Evolutionary conservation across 176 grass and related monocot species (phyloP).

Genomic region (Triticum dicoccoides): DNA sequence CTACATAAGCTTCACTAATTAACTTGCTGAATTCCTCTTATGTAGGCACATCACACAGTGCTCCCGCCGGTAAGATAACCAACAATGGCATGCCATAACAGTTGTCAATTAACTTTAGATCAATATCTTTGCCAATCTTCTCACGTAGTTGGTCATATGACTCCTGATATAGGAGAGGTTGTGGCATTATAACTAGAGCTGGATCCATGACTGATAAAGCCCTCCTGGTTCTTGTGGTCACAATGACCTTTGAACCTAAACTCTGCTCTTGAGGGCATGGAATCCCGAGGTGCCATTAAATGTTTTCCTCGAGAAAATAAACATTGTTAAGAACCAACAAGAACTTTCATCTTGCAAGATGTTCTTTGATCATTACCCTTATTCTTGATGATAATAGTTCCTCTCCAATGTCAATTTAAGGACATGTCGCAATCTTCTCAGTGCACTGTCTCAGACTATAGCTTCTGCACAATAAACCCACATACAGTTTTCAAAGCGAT

Average conservation of each 20-base stretch:
- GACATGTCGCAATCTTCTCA: constrained; percentile 17
- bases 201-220: no score
- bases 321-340: constrained; percentile 36
- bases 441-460: background rate
- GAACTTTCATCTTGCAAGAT: constrained; percentile 4
- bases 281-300: constrained; percentile 15
- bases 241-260: constrained; percentile 25
- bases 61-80: no score
- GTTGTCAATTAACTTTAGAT: no score
- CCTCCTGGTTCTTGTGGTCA: constrained; percentile 9
- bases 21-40: no score
- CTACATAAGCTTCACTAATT: no score
- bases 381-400: background rate
- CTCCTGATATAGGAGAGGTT: no score
- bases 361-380: background rate
- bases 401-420: background rate
- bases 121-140: no score
- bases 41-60: no score
- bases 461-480: constrained; percentile 3
- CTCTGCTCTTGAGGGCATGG: background rate
- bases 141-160: no score
- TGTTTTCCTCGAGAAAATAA: constrained; percentile 36
- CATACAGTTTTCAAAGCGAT: background rate
- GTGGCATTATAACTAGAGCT: no score
- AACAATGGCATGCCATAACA: no score